These are phyloP conservation scores for Maudiozyma humilis DNA, from an alignment of 1,139 yeast species.

Conservation along the genomic window DNA sequence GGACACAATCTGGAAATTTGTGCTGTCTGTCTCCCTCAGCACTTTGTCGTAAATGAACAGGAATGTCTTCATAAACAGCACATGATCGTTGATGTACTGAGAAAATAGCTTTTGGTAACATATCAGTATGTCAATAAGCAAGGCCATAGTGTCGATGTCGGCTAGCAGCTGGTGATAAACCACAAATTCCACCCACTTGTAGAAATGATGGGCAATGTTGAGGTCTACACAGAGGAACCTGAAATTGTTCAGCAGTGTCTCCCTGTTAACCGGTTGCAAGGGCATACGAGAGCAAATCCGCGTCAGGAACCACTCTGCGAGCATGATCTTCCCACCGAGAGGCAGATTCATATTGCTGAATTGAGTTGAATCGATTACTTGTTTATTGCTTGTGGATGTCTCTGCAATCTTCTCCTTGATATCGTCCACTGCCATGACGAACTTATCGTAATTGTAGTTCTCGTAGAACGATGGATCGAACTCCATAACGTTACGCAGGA, in stretches of 20 bases:
- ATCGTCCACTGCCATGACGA: slow-evolving; percentile 18
- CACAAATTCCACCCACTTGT: slow-evolving; percentile 31
- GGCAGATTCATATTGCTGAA: slow-evolving; percentile 12
- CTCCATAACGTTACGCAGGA: slow-evolving; percentile 33
- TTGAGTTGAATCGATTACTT: not conserved
- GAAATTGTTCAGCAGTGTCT: slow-evolving; percentile 18
- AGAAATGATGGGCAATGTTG: slow-evolving; percentile 25
- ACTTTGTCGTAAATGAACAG: slow-evolving; percentile 24
- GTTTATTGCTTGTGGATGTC: not conserved
- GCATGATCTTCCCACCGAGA: slow-evolving; percentile 24
- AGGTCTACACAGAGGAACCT: slow-evolving; percentile 22
- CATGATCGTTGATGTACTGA: slow-evolving; percentile 29
- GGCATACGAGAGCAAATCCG: slow-evolving; percentile 20
- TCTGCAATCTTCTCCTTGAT: slow-evolving; percentile 15
- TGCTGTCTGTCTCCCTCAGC: slow-evolving; percentile 19
- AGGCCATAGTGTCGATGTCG: slow-evolving; percentile 25
- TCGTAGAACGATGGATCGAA: slow-evolving; percentile 24
- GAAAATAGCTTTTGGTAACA: slow-evolving; percentile 26
- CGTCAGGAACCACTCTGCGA: slow-evolving; percentile 30
- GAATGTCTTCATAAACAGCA: slow-evolving; percentile 28
- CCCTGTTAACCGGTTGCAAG: slow-evolving; percentile 14
- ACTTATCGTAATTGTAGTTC: slow-evolving; percentile 23
- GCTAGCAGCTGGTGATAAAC: slow-evolving; percentile 28
- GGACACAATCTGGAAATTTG: slow-evolving; percentile 20
- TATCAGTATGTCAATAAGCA: slow-evolving; percentile 25